Evolutionary conservation across 805 yeast species (phyloP), one percentile per base, ranked within the genome.

Genomic region (Kluyveromyces aestuarii): DNA sequence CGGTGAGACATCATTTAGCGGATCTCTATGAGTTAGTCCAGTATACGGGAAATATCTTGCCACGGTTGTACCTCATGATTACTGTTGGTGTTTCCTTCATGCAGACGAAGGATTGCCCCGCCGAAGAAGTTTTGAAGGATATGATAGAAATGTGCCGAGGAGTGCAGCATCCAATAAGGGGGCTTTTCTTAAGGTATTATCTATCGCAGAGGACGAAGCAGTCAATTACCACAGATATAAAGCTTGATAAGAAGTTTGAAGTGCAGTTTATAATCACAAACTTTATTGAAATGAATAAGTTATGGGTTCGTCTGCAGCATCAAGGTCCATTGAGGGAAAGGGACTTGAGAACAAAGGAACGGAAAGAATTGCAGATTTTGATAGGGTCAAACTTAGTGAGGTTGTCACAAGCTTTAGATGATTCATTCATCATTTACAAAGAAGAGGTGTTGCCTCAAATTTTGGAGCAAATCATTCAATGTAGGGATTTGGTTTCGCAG

Each of bases 141-240:
- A 84, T 93, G 95, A 83, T 91, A 59, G 99, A 93, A 66, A 93
- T 93, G 99, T 84, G 95, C 55, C 77, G 95, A 39, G 99, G 97
- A 14, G 96, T 91, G 2, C 99, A 93, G 66, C 91, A 88, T 60
- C 99, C 99, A 1, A 79, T 88, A 30, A 73, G 96, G 50, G 99
- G 99, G 1, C 70, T 93, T 52, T 93, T 93, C 63, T 70, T 93
- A 58, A 73, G 99, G 44, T 90, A 93, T 69, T 93, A 88, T 64
- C 70, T 93, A 37, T 81, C 89, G 4, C 98, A 91, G 63, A 72
- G 90, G 55, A 84, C 87, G 14, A 84, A 89, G 54, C 61, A 57
- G 44, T 54, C 70, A 19, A 51, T 72, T n/a, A 69, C 72, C 5
- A 40, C 50, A 14, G 58, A 51, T 37, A 52, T 51, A 14, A 27